Percentiles rank a stretch among this genome's conserved stretches.
phyloP scores from a whole-genome alignment of 148 eudicot species.

The Cornus florida region DNA sequence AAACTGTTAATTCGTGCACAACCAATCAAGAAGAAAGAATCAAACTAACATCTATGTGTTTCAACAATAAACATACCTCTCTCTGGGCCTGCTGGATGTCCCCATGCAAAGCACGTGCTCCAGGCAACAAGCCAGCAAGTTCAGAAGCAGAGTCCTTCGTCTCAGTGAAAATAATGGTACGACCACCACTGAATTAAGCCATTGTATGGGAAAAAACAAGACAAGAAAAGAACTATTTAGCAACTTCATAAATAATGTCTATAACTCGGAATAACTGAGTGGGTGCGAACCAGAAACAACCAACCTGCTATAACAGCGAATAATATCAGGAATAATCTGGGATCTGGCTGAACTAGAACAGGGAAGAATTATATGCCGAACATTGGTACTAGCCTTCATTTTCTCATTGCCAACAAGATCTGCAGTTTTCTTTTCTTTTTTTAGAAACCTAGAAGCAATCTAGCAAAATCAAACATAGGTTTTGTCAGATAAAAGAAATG shows the following conservation, averaged over 20 bases:
- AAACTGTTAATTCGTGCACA: too few relatives aligned
- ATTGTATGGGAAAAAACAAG: not conserved
- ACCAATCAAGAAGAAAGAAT: too few relatives aligned
- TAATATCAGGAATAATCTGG: conserved; percentile 89
- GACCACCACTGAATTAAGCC: conserved; percentile 65
- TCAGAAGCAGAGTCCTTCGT: conserved; percentile 76
- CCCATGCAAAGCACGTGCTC: conserved; percentile 90
- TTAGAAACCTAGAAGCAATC: conserved; percentile 77
- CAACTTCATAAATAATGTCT: not conserved
- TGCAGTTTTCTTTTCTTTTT: conserved; percentile 67
- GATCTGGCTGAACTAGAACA: conserved; percentile 76
- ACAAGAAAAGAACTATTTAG: not conserved
- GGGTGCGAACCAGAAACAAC: conserved; percentile 13
- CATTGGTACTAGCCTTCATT: conserved; percentile 91
- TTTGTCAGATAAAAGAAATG: not conserved
- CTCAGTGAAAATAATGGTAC: conserved; percentile 81
- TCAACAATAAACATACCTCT: conserved; percentile 49
- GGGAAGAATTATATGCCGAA: conserved; percentile 87
- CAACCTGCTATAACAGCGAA: conserved; percentile 84
- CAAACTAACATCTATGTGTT: too few relatives aligned
- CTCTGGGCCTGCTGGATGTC: conserved; percentile 88
- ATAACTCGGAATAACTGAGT: not conserved
- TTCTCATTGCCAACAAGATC: conserved; percentile 95
- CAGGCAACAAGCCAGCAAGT: conserved; percentile 69
- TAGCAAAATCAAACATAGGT: conserved; percentile 18